Conservation (phyloP, 768 basidiomycete species). For the Butyriboletus loyo region DNA sequence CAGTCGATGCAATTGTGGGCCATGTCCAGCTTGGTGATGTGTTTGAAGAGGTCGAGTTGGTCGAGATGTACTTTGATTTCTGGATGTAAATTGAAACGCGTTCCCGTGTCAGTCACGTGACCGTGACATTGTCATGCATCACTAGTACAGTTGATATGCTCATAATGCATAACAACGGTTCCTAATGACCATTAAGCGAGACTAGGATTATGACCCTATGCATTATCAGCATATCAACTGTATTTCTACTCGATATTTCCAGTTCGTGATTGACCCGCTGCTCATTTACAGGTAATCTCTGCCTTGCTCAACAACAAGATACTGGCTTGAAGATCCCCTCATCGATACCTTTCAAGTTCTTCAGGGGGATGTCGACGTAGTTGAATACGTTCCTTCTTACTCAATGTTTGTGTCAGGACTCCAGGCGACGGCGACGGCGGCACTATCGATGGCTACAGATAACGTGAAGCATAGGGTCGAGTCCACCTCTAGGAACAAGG, state of each 20-base stretch:
- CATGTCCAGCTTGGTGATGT: conserved; percentile 7
- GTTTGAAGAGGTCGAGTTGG: background rate
- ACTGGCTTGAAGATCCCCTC: background rate
- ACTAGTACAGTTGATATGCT: too few species aligned
- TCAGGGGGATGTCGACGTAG: background rate
- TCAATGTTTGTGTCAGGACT: too few species aligned
- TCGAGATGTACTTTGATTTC: too few species aligned
- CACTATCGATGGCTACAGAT: background rate
- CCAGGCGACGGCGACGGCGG: too few species aligned
- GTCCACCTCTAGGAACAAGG: background rate
- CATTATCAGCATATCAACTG: too few species aligned
- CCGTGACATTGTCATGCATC: background rate
- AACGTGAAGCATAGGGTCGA: background rate
- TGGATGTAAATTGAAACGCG: conserved; percentile 5
- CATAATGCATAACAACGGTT: too few species aligned
- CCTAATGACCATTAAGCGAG: too few species aligned
- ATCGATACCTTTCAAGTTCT: background rate
- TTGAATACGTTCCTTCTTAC: background rate
- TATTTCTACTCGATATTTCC: background rate
- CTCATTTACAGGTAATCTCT: background rate
- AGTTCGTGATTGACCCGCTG: background rate
- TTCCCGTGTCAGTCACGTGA: conserved; percentile 12
- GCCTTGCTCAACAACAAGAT: background rate
- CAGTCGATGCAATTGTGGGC: conserved; percentile 29
- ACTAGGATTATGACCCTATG: too few species aligned